These are phyloP conservation scores for Cyclotella atomus DNA, from an alignment of 108 stramenopile species.

Conservation along the genomic window DNA sequence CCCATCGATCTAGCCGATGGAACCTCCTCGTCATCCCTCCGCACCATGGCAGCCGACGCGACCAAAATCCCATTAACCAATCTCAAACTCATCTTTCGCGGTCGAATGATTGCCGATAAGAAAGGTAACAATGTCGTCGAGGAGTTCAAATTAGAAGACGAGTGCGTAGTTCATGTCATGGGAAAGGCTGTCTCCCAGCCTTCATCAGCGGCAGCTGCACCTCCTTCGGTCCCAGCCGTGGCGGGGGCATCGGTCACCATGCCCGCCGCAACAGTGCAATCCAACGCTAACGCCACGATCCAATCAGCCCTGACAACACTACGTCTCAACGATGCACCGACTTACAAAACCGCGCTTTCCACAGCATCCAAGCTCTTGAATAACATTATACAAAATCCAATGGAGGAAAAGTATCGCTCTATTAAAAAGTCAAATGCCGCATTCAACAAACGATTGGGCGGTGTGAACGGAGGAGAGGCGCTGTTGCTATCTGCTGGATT, in stretches of 20 bases:
- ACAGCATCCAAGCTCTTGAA: constrained; percentile 71
- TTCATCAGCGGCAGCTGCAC: background rate
- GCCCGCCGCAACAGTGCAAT: too few relatives aligned
- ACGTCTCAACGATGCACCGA: constrained; percentile 42
- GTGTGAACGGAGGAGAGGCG: constrained; percentile 58
- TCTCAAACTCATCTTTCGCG: constrained; percentile 80
- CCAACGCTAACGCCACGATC: constrained; percentile 19
- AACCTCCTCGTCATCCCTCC: constrained; percentile 53
- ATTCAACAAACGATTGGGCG: constrained; percentile 72
- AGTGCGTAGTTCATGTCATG: constrained; percentile 87
- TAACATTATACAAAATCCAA: constrained; percentile 76
- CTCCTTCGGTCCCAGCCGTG: too few relatives aligned
- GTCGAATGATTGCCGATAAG: constrained; percentile 74
- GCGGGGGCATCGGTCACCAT: constrained; percentile 34
- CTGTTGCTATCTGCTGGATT: constrained; percentile 68
- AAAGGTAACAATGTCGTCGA: constrained; percentile 39
- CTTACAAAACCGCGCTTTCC: constrained; percentile 61
- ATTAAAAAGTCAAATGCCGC: constrained; percentile 77
- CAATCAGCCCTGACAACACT: constrained; percentile 55
- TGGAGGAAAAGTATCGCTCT: constrained; percentile 90
- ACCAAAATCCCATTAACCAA: constrained; percentile 70
- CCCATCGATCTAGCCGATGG: constrained; percentile 20
- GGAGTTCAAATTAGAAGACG: constrained; percentile 80
- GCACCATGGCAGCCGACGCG: constrained; percentile 48
- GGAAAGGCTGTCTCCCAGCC: constrained; percentile 62